These are phyloP conservation scores for Parathielavia hyrcaniae DNA, from an alignment of 495 filamentous ascomycete species.

Conservation along the genomic window DNA sequence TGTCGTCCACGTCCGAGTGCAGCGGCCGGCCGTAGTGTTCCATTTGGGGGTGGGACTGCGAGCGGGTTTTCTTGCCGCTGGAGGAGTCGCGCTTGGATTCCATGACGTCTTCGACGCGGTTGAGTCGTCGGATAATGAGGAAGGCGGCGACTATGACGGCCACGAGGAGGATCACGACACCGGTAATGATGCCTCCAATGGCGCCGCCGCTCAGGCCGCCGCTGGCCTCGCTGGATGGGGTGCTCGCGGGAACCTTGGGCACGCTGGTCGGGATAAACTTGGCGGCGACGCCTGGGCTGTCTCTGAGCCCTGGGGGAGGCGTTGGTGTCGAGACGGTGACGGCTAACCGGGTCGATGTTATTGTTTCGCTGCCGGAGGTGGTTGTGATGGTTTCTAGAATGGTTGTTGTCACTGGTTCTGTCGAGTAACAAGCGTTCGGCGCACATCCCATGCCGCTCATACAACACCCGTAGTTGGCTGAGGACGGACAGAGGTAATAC, in stretches of 20 bases:
- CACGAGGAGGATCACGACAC: slow-evolving; percentile 36
- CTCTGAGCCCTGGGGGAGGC: slow-evolving; percentile 18
- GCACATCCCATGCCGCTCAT: slow-evolving; percentile 37
- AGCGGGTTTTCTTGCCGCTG: slow-evolving; percentile 20
- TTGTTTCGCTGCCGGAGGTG: slow-evolving; percentile 26
- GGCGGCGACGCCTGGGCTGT: slow-evolving; percentile 17
- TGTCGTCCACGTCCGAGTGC: slow-evolving; percentile 16
- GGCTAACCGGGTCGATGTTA: slow-evolving; percentile 29
- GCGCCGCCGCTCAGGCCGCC: slow-evolving; percentile 31
- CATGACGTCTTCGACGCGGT: slow-evolving; percentile 27
- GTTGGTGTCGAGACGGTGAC: slow-evolving; percentile 28
- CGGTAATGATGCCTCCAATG: slow-evolving; percentile 43
- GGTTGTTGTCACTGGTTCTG: slow-evolving; percentile 28
- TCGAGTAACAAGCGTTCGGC: slow-evolving; percentile 34
- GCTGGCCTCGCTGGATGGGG: slow-evolving; percentile 5
- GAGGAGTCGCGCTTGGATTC: slow-evolving; percentile 32
- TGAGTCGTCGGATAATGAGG: slow-evolving; percentile 39
- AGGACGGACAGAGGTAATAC: slow-evolving; percentile 36
- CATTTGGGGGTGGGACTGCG: slow-evolving; percentile 24
- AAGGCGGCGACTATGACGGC: slow-evolving; percentile 34
- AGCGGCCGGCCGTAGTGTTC: slow-evolving; percentile 23
- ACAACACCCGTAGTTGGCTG: slow-evolving; percentile 40
- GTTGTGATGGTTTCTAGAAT: slow-evolving; percentile 34
- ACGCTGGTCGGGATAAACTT: slow-evolving; percentile 39
- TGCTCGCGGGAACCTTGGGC: slow-evolving; percentile 28